A percentile compares a stretch with the other conserved stretches of the same genome.
These are phyloP conservation scores for Lepidium aucheri DNA, from an alignment of 345 rosid species.

Conservation along the genomic window DNA sequence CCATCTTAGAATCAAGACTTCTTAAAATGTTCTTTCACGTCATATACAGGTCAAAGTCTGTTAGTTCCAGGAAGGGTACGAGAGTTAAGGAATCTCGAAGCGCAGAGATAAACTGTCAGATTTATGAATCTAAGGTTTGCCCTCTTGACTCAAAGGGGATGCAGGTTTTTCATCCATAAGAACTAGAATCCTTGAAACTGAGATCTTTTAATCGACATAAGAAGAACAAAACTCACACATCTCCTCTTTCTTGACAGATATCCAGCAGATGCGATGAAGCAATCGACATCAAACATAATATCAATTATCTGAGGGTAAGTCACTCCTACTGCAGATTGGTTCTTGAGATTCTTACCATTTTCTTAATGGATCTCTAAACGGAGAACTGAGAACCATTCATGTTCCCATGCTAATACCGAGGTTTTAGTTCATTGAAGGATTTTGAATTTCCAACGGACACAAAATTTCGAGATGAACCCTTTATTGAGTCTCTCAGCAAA, in stretches of 20 bases:
- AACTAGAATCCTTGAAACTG: neutral
- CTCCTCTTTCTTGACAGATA: neutral
- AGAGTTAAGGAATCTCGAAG: conserved; percentile 5
- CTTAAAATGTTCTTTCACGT: neutral
- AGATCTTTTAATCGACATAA: neutral
- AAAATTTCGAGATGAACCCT: conserved; percentile 4
- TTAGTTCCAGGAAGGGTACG: neutral
- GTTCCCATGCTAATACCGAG: neutral
- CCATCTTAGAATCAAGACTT: neutral
- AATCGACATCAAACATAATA: neutral
- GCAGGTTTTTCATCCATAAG: neutral
- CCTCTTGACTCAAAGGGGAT: conserved; percentile 14
- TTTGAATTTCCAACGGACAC: conserved; percentile 1
- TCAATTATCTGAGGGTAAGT: conserved; percentile 15
- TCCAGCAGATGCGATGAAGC: conserved; percentile 6
- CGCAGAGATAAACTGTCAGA: neutral
- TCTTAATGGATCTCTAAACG: neutral
- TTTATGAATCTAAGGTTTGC: conserved; percentile 8
- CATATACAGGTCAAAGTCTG: neutral
- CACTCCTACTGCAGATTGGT: conserved; percentile 1
- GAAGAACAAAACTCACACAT: neutral
- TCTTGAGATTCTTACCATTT: neutral
- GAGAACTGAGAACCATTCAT: neutral
- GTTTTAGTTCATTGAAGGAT: conserved; percentile 19
- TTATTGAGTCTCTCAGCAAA: conserved; percentile 24